phyloP scores from a whole-genome alignment of 2,329 filamentous ascomycete species.

The Verticillium nonalfalfae region DNA sequence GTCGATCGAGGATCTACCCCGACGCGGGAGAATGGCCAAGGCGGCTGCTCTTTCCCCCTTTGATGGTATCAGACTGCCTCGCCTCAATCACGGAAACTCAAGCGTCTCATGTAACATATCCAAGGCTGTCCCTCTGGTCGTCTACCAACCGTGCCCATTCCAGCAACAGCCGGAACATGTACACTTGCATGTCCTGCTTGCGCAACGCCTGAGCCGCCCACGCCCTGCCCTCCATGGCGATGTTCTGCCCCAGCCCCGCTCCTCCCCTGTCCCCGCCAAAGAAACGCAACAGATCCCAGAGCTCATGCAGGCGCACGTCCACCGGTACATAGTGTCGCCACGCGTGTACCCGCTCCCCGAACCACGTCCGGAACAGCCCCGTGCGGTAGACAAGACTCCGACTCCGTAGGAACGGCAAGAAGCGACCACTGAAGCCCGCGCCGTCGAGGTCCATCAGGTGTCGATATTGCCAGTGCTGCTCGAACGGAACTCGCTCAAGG shows the following conservation, averaged over 20 bases:
- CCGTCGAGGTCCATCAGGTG: slow-evolving; percentile 70
- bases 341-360: slow-evolving; percentile 63
- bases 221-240: slow-evolving; percentile 57
- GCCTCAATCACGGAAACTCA: not conserved
- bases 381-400: slow-evolving; percentile 50
- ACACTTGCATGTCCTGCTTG: slow-evolving; percentile 69
- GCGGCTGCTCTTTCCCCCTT: not conserved
- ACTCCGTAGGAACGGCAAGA: slow-evolving; percentile 64
- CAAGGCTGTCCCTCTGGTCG: slow-evolving; percentile 38
- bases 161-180: slow-evolving; percentile 64
- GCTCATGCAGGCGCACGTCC: slow-evolving; percentile 64
- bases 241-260: slow-evolving; percentile 48
- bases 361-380: slow-evolving; percentile 73
- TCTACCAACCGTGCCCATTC: slow-evolving; percentile 63
- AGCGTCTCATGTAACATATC: slow-evolving; percentile 16
- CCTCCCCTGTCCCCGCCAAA: slow-evolving; percentile 56
- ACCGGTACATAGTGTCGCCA: slow-evolving; percentile 81
- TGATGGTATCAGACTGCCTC: not conserved
- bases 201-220: slow-evolving; percentile 55
- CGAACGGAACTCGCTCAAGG: slow-evolving; percentile 20
- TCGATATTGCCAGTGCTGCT: slow-evolving; percentile 52
- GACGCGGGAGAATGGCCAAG: not conserved
- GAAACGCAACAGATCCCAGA: slow-evolving; percentile 70
- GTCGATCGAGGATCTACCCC: not conserved
- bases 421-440: slow-evolving; percentile 55